Evolutionary conservation across 169 alveolate genomes (phyloP).

Genomic region (Plasmodium adleri): DNA sequence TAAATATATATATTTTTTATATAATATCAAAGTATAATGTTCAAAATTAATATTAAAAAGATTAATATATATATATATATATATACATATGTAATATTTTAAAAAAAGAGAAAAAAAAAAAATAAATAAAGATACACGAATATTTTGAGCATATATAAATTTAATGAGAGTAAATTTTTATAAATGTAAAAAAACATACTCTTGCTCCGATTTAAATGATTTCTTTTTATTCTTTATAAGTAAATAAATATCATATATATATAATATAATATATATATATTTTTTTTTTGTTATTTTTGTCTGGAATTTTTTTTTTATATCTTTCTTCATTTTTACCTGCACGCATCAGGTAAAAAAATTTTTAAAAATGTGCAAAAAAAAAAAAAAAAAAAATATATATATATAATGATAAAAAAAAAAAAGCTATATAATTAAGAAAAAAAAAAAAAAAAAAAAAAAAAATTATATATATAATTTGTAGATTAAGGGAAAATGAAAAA

Average conservation of each 20-base stretch:
- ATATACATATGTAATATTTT: no score
- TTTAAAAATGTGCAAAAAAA: background rate
- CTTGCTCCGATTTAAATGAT: slow-evolving; percentile 12
- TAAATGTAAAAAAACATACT: background rate
- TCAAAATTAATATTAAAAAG: no score
- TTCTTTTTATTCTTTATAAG: background rate
- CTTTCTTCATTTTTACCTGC: slow-evolving; percentile 4
- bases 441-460: slow-evolving; percentile 11
- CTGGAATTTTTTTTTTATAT: background rate
- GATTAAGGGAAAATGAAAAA: no score
- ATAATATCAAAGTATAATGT: no score
- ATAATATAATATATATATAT: background rate
- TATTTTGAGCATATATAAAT: no score
- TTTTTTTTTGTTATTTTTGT: slow-evolving; percentile 7
- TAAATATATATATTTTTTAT: no score
- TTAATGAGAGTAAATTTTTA: background rate
- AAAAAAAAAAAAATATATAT: background rate
- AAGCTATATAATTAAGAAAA: background rate
- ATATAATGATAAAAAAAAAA: background rate
- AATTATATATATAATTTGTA: background rate
- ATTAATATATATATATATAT: no score
- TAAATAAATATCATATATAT: background rate
- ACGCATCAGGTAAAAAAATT: background rate
- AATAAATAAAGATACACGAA: no score
- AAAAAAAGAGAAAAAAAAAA: no score